Evolutionary conservation across 2,329 filamentous ascomycete species (phyloP).

Genomic region (Chrysosphaeria jannelii): DNA sequence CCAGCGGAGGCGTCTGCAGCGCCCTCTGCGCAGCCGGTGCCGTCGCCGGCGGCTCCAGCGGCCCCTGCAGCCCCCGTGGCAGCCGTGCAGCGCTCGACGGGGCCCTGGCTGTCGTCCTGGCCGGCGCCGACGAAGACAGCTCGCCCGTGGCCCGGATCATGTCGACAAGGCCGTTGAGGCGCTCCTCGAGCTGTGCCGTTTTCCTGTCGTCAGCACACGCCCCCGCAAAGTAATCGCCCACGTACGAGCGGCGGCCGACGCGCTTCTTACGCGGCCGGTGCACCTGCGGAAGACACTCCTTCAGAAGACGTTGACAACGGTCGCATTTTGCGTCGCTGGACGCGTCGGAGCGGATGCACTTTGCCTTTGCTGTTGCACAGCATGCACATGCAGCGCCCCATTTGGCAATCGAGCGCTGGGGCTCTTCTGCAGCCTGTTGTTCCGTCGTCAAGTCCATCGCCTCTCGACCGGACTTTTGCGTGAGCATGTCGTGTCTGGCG

Average conservation of each 20-base stretch:
- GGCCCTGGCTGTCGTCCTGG: background rate
- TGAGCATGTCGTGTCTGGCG: no score
- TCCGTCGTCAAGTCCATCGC: background rate
- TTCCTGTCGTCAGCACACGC: conserved; percentile 8
- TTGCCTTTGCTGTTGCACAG: conserved; percentile 18
- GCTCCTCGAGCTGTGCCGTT: conserved; percentile 18
- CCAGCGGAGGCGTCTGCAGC: background rate
- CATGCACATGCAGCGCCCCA: conserved; percentile 19
- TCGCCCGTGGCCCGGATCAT: conserved; percentile 15
- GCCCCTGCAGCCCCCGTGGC: background rate
- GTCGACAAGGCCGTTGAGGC: conserved; percentile 17
- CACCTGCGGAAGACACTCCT: conserved; percentile 16
- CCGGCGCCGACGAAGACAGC: conserved; percentile 4
- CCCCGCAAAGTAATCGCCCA: conserved; percentile 2
- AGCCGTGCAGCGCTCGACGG: no score
- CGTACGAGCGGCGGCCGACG: conserved; percentile 19
- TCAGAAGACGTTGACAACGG: conserved; percentile 15
- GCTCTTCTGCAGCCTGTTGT: conserved; percentile 1
- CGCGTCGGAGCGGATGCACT: conserved; percentile 15
- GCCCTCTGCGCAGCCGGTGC: background rate
- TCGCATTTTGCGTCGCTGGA: conserved; percentile 14
- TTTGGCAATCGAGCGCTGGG: conserved; percentile 8
- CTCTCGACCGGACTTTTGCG: no score
- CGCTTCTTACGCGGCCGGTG: conserved; percentile 21
- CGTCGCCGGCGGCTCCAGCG: background rate